These are phyloP conservation scores for Fusarium sp. DNA, from an alignment of 2,329 filamentous ascomycete species.

Conservation along the genomic window DNA sequence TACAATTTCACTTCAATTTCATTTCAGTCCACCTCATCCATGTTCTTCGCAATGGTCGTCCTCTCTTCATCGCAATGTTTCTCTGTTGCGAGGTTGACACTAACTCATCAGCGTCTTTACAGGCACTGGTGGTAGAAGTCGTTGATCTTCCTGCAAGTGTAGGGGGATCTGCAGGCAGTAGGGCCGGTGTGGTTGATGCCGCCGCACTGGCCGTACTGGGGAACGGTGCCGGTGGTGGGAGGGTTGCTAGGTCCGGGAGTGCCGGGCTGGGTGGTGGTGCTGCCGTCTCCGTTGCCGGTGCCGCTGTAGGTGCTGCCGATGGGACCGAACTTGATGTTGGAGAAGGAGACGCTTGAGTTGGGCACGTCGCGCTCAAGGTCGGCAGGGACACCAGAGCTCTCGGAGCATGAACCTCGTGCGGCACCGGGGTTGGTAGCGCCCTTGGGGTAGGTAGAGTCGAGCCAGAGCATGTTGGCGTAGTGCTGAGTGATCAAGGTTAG, in stretches of 20 bases:
- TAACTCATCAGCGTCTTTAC: slow-evolving; percentile 34
- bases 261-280: slow-evolving; percentile 20
- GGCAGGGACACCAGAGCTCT: slow-evolving; percentile 60
- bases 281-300: slow-evolving; percentile 1
- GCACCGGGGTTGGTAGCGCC: slow-evolving; percentile 56
- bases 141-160: slow-evolving; percentile 51
- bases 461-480: slow-evolving; percentile 76
- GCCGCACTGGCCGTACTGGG: slow-evolving; percentile 52
- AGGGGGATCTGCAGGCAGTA: slow-evolving; percentile 48
- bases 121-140: slow-evolving; percentile 55
- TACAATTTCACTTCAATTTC: not conserved
- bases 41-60: not conserved
- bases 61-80: slow-evolving; percentile 3
- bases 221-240: slow-evolving; percentile 20
- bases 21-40: slow-evolving; percentile 4
- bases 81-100: not conserved
- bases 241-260: slow-evolving; percentile 20
- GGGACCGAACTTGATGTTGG: slow-evolving; percentile 66
- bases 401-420: slow-evolving; percentile 63
- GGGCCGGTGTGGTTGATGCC: slow-evolving; percentile 50
- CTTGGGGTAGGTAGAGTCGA: slow-evolving; percentile 72
- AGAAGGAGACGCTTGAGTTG: slow-evolving; percentile 63
- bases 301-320: slow-evolving; percentile 61
- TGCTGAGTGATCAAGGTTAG: slow-evolving; percentile 50
- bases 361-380: slow-evolving; percentile 58